Evolutionary conservation across 257 asterid species (phyloP), one percentile per base, ranked within the genome.

Genomic region (Primulina tabacum): DNA sequence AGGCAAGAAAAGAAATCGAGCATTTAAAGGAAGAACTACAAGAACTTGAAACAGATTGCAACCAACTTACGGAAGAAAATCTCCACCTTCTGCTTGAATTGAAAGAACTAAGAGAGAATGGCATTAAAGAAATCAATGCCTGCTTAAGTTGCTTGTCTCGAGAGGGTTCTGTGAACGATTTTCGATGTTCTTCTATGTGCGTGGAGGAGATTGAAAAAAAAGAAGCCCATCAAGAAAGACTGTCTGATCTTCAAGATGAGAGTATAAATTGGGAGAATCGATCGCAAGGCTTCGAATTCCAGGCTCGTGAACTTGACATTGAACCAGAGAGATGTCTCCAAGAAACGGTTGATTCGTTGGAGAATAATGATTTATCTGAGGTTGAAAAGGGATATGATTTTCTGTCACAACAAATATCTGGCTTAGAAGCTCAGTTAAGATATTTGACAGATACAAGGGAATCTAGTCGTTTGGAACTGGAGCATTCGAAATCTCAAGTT

Each of bases 351-450:
- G 56, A 65, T 47, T 26, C 60, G 20, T 65, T 6, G 70, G 34
- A 21, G 10, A 24, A 28, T 14, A 57, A 75, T 58, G 76, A 71
- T 69, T 65, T 76, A 65, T 56, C 63, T 57, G 81, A 76, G 10
- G 71, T 79, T 4, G 80, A 79, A 4, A 32, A 32, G 4, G 34
- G 4, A 32, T 2, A 32, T 32, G 34, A 32, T 5, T 32, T 32
- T 32, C 34, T 32, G 34, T 32, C 34, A 5, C 34, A 4, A 32
- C 34, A 5, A 43, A 81, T 84, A 21, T 78, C 79, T 35, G 88
- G 88, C n/a, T 69, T 83, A 71, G 88, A 83, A 83, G 86, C 88
- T 70, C 88, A 78, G 26, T 57, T 83, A 20, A 71, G 88, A 60
- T 80, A 84, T 59, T 68, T 84, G 30, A 72, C 79, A 2, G 84